Base-by-base conservation (phyloP, 1,139 yeast genomes). In the Arxiozyma bovina region DNA sequence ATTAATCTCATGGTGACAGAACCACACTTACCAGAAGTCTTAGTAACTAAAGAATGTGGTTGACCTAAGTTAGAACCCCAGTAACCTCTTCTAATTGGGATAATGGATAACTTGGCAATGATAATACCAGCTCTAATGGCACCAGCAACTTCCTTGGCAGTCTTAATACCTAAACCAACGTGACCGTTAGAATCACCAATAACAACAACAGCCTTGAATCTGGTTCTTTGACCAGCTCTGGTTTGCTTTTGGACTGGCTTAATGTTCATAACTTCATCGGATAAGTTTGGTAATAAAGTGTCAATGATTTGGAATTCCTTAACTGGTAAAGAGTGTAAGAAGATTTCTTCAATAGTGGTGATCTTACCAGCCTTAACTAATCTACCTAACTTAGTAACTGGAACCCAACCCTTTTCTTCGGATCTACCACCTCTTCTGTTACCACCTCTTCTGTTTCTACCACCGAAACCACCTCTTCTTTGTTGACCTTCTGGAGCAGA, bases 141-240 rank as follows among this genome's bases (percentile, higher is more conserved):
- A 72, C 97, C 90, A 71, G 99, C 99, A 73, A 93, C 98, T 83
- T 94, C 99, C 90, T 93, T 93, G 73, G 99, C 96, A 78, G 98
- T 91, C 90, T 94, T 94, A 82, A 94, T 91, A 83, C 99, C 99
- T 76, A 93, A 87, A 87, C 99, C 99, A 81, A 93, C 96, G 85
- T 94, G 99, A 78, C 99, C 99, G 89, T 90, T 89, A 73, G 91
- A 81, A 83, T 94, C 99, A 84, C 99, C 99, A 77, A 93, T 90
- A 75, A 93, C 91, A 76, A 94, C 98, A 75, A 93, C 96, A 77
- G 98, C 99, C 94, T 94, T 94, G 87, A 93, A 91, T 85, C 99
- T 90, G 80, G 99, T 93, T 85, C 99, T 93, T 85, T 93, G 99
- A 90, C 99, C 99, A 73, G 99, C 99, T 82, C 96, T 86, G 84